Evolutionary conservation across 1,284 basidiomycete genomes (phyloP).

Genomic region (Bjerkandera adusta): DNA sequence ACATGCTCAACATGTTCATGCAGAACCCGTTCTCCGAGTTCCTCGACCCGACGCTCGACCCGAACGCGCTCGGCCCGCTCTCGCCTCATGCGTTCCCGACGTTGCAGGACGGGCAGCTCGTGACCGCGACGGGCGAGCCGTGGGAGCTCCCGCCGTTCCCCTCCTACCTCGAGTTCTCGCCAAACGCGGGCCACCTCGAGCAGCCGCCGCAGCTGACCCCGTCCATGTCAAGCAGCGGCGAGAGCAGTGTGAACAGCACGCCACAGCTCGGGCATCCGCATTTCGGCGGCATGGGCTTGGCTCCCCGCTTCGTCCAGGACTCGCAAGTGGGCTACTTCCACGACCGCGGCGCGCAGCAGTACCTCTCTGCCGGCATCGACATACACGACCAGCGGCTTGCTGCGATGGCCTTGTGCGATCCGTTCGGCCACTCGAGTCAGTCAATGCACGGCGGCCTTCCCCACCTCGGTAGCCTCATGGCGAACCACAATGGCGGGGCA

Average conservation of each 20-base stretch:
- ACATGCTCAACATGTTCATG: slow-evolving; percentile 19
- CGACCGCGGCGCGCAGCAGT: neutral
- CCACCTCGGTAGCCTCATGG: neutral
- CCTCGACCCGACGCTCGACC: slow-evolving; percentile 13
- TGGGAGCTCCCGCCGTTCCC: slow-evolving; percentile 2
- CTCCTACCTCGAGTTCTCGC: slow-evolving; percentile 8
- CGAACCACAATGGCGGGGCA: neutral
- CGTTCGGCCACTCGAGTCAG: slow-evolving; percentile 2
- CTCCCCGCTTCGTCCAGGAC: neutral
- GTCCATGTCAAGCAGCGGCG: slow-evolving; percentile 2
- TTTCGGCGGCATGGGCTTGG: slow-evolving; percentile 1
- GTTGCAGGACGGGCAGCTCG: slow-evolving; percentile 2
- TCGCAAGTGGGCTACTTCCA: neutral
- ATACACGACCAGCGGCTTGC: slow-evolving; percentile 12
- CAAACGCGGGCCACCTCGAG: neutral
- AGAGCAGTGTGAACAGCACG: slow-evolving; percentile 14
- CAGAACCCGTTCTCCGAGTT: slow-evolving; percentile 13
- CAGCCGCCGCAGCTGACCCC: slow-evolving; percentile 11
- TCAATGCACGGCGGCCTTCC: neutral
- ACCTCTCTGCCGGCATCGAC: slow-evolving; percentile 1
- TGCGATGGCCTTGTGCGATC: slow-evolving; percentile 12
- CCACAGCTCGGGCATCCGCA: slow-evolving; percentile 13
- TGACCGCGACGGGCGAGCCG: slow-evolving; percentile 1
- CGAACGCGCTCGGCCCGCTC: slow-evolving; percentile 6
- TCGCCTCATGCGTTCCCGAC: slow-evolving; percentile 5